Percentiles rank a stretch among this genome's conserved stretches.
Evolutionary conservation across 108 stramenopile genomes (phyloP).

Genomic region (Mayamaea pseudoterrestris): DNA sequence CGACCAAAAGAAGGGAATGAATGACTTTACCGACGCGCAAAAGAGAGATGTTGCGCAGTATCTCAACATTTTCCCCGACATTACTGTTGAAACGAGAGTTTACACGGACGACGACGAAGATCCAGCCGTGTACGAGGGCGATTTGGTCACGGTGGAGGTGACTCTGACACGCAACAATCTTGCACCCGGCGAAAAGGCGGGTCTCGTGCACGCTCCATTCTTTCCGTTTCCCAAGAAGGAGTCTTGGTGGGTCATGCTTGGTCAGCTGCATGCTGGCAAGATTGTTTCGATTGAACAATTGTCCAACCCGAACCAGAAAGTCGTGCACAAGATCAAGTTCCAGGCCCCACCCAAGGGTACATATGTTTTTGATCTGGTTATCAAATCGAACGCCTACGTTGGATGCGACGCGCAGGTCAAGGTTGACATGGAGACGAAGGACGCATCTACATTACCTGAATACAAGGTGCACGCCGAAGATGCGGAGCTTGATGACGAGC

Average conservation of each 20-base stretch:
- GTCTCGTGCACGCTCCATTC: conserved; percentile 83
- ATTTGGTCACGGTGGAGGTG: conserved; percentile 87
- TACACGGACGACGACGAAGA: conserved; percentile 97
- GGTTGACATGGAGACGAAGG: conserved; percentile 66
- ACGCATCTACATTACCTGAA: conserved; percentile 83
- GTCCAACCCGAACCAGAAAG: conserved; percentile 38
- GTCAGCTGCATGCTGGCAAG: conserved; percentile 77
- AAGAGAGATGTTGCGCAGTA: conserved; percentile 72
- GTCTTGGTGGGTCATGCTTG: conserved; percentile 94
- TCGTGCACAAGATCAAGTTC: conserved; percentile 92
- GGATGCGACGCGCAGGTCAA: conserved; percentile 77
- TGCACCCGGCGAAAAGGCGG: conserved; percentile 73
- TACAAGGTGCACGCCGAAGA: conserved; percentile 95
- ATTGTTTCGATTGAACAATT: conserved; percentile 90
- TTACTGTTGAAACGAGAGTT: conserved; percentile 65
- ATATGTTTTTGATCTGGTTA: conserved; percentile 82
- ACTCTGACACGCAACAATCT: conserved; percentile 86
- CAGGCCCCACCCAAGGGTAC: conserved; percentile 81
- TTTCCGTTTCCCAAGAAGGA: conserved; percentile 87
- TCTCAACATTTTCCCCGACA: conserved; percentile 72
- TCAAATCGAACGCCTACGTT: conserved; percentile 90
- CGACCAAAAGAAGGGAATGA: conserved; percentile 78
- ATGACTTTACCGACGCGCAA: conserved; percentile 66
- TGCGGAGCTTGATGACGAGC: conserved; percentile 95
- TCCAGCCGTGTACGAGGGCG: conserved; percentile 88